These are phyloP conservation scores for Leishmania arabica DNA, from an alignment of 208 protist genomes.

Conservation along the genomic window DNA sequence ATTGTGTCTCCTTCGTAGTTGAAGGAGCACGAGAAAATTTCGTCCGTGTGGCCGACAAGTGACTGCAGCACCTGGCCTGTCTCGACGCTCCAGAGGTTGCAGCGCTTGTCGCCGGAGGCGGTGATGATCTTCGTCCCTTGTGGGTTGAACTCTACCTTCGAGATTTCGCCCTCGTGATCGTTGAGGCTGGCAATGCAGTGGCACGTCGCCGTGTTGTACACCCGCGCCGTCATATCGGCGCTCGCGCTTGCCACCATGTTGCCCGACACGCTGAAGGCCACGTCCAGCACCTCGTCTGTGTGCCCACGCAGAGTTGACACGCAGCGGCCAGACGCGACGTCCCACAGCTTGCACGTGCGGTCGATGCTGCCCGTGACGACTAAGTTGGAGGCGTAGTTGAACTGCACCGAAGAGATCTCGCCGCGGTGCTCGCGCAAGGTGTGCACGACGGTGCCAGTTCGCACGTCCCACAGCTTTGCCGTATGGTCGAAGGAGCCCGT, in stretches of 20 bases:
- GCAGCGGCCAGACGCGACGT: constrained; percentile 89
- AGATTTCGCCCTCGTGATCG: constrained; percentile 95
- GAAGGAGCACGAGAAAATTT: constrained; percentile 97
- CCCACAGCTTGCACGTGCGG: constrained; percentile 95
- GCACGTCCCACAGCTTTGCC: constrained; percentile 94
- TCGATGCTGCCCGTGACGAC: constrained; percentile 95
- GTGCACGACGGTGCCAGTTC: constrained; percentile 81
- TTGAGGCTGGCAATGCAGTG: constrained; percentile 87
- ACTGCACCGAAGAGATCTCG: constrained; percentile 95
- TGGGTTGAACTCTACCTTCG: constrained; percentile 96
- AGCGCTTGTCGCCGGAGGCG: constrained; percentile 94
- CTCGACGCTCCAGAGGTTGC: constrained; percentile 92
- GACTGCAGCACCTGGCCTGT: constrained; percentile 88
- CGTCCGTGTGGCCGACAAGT: constrained; percentile 95
- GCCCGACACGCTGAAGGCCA: constrained; percentile 90
- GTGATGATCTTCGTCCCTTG: constrained; percentile 95
- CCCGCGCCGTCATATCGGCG: constrained; percentile 92
- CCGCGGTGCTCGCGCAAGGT: constrained; percentile 92
- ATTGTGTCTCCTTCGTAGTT: constrained; percentile 97
- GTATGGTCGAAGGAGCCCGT: constrained; percentile 96
- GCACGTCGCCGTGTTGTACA: constrained; percentile 92
- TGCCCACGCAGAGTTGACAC: constrained; percentile 91
- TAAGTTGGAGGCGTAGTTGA: constrained; percentile 92
- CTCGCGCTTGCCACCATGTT: constrained; percentile 92
- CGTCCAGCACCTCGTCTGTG: constrained; percentile 95